phyloP scores from a whole-genome alignment of 371 early-diverging fungal species.

The Nematocida sp. region DNA sequence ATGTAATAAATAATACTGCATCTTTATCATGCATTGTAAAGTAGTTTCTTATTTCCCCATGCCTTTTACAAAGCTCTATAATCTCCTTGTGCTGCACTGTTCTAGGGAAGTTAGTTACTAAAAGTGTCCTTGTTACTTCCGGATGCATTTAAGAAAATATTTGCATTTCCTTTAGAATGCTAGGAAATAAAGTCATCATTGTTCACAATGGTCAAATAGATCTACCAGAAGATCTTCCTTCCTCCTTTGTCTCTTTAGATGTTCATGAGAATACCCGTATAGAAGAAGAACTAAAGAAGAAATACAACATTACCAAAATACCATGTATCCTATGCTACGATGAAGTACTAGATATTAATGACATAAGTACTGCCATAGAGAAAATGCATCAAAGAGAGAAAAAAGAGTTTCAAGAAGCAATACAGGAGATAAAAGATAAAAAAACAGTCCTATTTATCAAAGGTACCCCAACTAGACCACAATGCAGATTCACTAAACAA shows the following conservation, averaged over 20 bases:
- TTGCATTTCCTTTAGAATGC: not conserved
- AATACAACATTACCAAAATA: constrained; percentile 20
- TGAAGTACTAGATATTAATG: constrained; percentile 14
- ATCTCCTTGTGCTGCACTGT: constrained; percentile 14
- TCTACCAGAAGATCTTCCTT: constrained; percentile 15
- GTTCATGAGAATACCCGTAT: constrained; percentile 3
- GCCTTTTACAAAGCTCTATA: constrained; percentile 14
- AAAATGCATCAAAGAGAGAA: constrained; percentile 20
- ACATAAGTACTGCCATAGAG: constrained; percentile 29
- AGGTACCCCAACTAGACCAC: constrained; percentile 66
- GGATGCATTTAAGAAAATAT: constrained; percentile 14
- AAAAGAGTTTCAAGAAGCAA: constrained; percentile 12
- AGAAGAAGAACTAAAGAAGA: not conserved
- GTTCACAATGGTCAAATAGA: not conserved
- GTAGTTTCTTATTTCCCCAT: constrained; percentile 52
- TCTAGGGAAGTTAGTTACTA: constrained; percentile 52
- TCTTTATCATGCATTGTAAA: constrained; percentile 54
- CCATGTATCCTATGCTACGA: constrained; percentile 34
- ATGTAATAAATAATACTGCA: constrained; percentile 56
- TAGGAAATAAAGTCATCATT: constrained; percentile 1
- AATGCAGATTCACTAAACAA: constrained; percentile 60
- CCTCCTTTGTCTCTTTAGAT: constrained; percentile 4
- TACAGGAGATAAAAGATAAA: constrained; percentile 46
- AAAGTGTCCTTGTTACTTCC: constrained; percentile 53
- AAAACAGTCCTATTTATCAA: constrained; percentile 82